Base-by-base conservation (phyloP, 2,329 filamentous ascomycete genomes). In the Aspergillus ochraceoroseus region DNA sequence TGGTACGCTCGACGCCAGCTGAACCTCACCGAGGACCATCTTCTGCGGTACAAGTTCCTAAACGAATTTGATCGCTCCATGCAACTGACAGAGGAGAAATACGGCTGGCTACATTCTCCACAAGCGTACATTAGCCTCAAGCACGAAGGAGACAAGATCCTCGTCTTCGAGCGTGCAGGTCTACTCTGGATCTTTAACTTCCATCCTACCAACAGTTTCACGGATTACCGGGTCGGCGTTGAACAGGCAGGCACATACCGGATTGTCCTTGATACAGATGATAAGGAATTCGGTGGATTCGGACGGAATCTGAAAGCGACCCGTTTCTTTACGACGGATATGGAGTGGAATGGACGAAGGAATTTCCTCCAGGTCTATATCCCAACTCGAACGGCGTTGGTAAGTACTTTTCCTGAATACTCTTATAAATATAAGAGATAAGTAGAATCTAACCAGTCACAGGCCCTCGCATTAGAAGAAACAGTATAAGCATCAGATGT, bases 121-220 rank as follows among this genome's bases (percentile, higher is more conserved):
- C 90, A 96, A 67, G 92, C 89, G 0, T 94, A 92, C 63, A 82
- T 98, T 58, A 92, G 85, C 47, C 74, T 96, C 53, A 98, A 96
- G 76, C 82, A 98, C 62, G 88, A 96, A 60, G 73, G 67, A 13
- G 92, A 98, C 70, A 98, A 96, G 70, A 82, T 96, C 29, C 80
- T 98, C 50, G 89, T 95, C 3, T 98, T 95, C 62, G 92, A 98
- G 71, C 80, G 92, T 20, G 92, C 81, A 1, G 89, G 89, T 0
- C 70, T 95, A 43, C 73, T 98, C 7, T 98, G 89, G 73, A 76
- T 95, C 55, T 96, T 98, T 76, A 98, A 98, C 70, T 95, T 96
- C 74, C 82, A 96, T 62, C 81, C 86, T 0, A 79, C 77, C 18
- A 70, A 83, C 52, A 95, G 87, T 65, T 98, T 85, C 67, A 82